Evolutionary conservation across 495 filamentous ascomycete genomes (phyloP).

Genomic region (Lasiosphaeris hirsuta): DNA sequence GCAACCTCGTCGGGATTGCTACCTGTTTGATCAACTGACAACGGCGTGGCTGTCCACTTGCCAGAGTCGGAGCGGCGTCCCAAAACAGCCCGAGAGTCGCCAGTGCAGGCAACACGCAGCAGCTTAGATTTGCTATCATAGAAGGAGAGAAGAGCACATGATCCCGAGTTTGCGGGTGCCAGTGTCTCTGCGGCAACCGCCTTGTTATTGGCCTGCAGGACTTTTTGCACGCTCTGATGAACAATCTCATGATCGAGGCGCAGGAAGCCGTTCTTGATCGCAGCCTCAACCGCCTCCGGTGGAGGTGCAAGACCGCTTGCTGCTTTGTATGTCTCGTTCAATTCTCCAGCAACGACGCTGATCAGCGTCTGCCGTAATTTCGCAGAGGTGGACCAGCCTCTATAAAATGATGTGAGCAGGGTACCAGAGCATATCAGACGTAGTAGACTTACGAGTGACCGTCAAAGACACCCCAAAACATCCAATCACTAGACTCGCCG

Average conservation of each 20-base stretch:
- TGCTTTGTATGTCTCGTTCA: conserved; percentile 90
- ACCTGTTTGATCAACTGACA: conserved; percentile 92
- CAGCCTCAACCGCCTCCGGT: conserved; percentile 75
- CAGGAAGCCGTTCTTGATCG: conserved; percentile 90
- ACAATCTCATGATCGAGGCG: conserved; percentile 90
- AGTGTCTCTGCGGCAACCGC: conserved; percentile 82
- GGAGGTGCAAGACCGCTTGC: conserved; percentile 58
- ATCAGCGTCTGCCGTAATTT: conserved; percentile 92
- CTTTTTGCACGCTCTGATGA: conserved; percentile 81
- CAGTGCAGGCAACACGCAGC: conserved; percentile 87
- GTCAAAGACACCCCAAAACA: conserved; percentile 99
- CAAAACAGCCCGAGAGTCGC: conserved; percentile 90
- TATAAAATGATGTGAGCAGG: conserved; percentile 36
- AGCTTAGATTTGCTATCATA: conserved; percentile 83
- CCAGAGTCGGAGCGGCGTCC: conserved; percentile 73
- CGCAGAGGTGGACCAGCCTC: conserved; percentile 96
- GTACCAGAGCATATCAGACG: background rate
- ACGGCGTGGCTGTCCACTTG: conserved; percentile 87
- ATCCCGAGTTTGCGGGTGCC: conserved; percentile 89
- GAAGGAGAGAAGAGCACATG: conserved; percentile 93
- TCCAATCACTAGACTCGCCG: conserved; percentile 76
- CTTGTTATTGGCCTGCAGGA: conserved; percentile 83
- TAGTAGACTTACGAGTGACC: conserved; percentile 72
- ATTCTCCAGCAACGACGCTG: conserved; percentile 84
- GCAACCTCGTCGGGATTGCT: conserved; percentile 76